Evolutionary conservation across 108 stramenopile species (phyloP).

Genomic region (Cyclostephanos tholiformis): DNA sequence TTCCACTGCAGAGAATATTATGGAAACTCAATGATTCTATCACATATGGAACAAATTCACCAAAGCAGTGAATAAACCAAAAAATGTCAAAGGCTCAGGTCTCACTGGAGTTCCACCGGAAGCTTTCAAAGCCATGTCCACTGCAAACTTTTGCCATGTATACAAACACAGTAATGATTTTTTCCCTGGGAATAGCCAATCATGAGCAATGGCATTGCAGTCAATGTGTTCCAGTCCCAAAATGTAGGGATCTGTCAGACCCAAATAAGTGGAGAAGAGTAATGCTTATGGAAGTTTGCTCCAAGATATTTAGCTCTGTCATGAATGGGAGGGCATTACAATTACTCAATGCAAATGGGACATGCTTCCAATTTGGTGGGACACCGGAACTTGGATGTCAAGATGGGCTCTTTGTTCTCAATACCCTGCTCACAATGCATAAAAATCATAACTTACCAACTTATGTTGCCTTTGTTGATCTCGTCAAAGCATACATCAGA

Average conservation of each 20-base stretch:
- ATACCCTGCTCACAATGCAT: too few species aligned
- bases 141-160: background rate
- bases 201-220: slow-evolving; percentile 13
- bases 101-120: slow-evolving; percentile 15
- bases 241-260: too few species aligned
- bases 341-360: slow-evolving; percentile 6
- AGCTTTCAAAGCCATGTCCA: slow-evolving; percentile 13
- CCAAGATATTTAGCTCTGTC: too few species aligned
- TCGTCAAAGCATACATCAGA: slow-evolving; percentile 36
- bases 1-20: background rate
- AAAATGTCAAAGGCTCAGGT: slow-evolving; percentile 4
- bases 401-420: slow-evolving; percentile 13
- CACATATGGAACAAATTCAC: background rate
- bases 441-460: too few species aligned
- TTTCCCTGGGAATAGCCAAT: slow-evolving; percentile 3
- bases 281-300: too few species aligned
- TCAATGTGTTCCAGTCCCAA: background rate
- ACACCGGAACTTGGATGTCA: slow-evolving; percentile 12
- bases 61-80: background rate
- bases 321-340: too few species aligned
- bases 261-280: too few species aligned
- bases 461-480: slow-evolving; percentile 23
- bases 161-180: background rate
- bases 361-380: slow-evolving; percentile 15
- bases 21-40: background rate